Base-by-base conservation (phyloP, 805 yeast genomes). In the Cyberlindnera americana region DNA sequence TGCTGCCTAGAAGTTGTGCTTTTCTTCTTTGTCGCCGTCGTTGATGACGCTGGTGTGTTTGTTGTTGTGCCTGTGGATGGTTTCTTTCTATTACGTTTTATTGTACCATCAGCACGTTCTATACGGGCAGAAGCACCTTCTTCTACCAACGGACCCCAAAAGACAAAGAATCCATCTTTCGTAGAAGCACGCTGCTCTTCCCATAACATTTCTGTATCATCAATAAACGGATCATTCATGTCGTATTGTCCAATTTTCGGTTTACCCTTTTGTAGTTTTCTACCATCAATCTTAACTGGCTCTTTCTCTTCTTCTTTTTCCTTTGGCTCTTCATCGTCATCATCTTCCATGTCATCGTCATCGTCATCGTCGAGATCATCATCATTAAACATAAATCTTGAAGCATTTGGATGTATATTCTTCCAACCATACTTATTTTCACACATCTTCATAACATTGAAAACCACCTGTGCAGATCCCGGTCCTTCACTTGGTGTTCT, bases 81-180 rank as follows among this genome's bases (percentile, higher is more conserved):
- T 43, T 65, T 62, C 43, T 54, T 51, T 48, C 65, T 57, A 35
- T 60, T 57, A 48, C 67, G 59, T 46, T 69, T 70, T 44, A 62
- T 61, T 6, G 68, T 67, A 34, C 71, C 73, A 41, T 67, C 71
- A 3, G 67, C 68, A 33, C 72, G 62, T 39, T 69, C 78, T 37
- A 73, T 64, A 43, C 70, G 63, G 12, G 75, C 72, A 29, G 65
- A 61, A 35, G 70, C 69, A 13, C 70, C 71, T 35, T 76, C 80
- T 33, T 83, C 90, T 21, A 83, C 78, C 44, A 91, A 66, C 3
- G 95, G 95, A 0, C 99, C 99, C 68, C 89, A 86, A 61, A 81
- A 93, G 0, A 93, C 96, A 51, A 91, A 93, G 59, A 90, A 93
- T 2, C 98, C 99, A 56, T 93, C 98, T 49, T 84, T 84, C 1